A percentile compares a stretch with the other conserved stretches of the same genome.
Evolutionary conservation across 1,284 basidiomycete genomes (phyloP).

Genomic region (Marasmius sp.): DNA sequence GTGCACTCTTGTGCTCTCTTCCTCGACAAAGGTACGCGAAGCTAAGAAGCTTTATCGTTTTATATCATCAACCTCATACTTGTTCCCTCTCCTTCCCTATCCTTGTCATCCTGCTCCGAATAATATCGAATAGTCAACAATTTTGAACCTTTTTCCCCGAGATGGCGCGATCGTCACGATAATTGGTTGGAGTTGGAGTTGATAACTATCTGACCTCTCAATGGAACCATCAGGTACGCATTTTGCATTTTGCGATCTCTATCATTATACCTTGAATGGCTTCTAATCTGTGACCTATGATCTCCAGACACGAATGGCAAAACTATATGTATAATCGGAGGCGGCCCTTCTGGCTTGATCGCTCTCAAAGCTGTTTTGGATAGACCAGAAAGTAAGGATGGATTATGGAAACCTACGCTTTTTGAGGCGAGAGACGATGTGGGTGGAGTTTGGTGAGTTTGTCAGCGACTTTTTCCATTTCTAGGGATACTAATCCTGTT

Average conservation of each 20-base stretch:
- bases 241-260: background rate
- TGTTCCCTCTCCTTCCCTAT: too few species aligned
- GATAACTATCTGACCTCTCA: too few species aligned
- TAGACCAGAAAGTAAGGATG: slow-evolving; percentile 51
- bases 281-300: background rate
- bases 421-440: slow-evolving; percentile 66
- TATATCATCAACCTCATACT: too few species aligned
- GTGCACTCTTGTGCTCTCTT: too few species aligned
- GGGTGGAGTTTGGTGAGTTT: slow-evolving; percentile 72
- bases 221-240: background rate
- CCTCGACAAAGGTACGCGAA: too few species aligned
- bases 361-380: slow-evolving; percentile 64
- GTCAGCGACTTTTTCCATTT: background rate
- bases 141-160: too few species aligned
- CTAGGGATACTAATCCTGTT: background rate
- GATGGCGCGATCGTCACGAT: too few species aligned
- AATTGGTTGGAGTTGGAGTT: too few species aligned
- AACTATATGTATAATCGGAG: slow-evolving; percentile 67
- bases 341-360: slow-evolving; percentile 66
- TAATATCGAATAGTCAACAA: too few species aligned
- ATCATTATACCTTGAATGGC: background rate
- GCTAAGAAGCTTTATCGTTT: too few species aligned
- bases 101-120: too few species aligned
- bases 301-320: slow-evolving; percentile 16
- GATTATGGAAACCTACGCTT: slow-evolving; percentile 54